Percentiles rank a stretch among this genome's conserved stretches.
These are phyloP conservation scores for Nitzschia putrida DNA, from an alignment of 108 stramenopile genomes.

Conservation along the genomic window DNA sequence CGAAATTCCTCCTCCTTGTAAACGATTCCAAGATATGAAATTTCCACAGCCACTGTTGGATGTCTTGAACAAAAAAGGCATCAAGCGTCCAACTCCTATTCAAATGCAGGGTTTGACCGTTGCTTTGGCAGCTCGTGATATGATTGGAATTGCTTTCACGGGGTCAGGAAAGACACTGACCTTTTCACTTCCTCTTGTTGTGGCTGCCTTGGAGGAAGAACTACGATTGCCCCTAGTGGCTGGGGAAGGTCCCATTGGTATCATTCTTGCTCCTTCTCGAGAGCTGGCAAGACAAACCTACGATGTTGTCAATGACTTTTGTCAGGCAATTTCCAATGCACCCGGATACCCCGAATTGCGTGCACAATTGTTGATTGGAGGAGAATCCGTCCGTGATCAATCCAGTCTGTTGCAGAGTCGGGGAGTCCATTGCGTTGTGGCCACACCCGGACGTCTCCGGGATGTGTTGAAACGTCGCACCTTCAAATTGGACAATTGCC, in stretches of 20 bases:
- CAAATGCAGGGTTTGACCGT: conserved; percentile 99
- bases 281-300: conserved; percentile 98
- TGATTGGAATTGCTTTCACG: conserved; percentile 99
- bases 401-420: conserved; percentile 60
- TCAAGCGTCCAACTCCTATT: conserved; percentile 96
- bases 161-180: conserved; percentile 94
- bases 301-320: conserved; percentile 85
- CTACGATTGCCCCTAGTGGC: conserved; percentile 86
- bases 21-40: conserved; percentile 93
- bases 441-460: conserved; percentile 94
- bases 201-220: conserved; percentile 97
- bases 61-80: conserved; percentile 79
- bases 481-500: conserved; percentile 87
- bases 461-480: conserved; percentile 88
- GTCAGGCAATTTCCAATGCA: conserved; percentile 35
- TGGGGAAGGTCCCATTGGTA: conserved; percentile 95
- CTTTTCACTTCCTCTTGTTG: conserved; percentile 92
- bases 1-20: conserved; percentile 87
- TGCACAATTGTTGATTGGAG: conserved; percentile 91
- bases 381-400: conserved; percentile 90
- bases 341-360: conserved; percentile 80
- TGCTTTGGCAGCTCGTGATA: conserved; percentile 93
- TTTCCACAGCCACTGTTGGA: conserved; percentile 85
- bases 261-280: conserved; percentile 94
- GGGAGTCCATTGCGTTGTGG: conserved; percentile 94